Evolutionary conservation across 305 asterid genomes (phyloP).

Genomic region (Fraxinus angustifolia): DNA sequence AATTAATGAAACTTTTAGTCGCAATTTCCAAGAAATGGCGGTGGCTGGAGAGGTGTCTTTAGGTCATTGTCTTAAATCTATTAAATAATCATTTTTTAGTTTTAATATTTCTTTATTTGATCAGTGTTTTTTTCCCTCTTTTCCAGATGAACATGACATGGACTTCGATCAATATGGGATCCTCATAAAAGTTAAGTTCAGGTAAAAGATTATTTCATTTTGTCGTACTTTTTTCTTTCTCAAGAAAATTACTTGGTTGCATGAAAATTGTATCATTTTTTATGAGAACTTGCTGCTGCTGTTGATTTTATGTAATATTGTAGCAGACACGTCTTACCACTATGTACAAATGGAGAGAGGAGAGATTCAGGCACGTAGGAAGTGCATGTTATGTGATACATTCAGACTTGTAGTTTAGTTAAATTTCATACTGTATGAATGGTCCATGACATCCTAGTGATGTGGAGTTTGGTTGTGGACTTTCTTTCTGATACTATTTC

Average conservation of each 20-base stretch:
- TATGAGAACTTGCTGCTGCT: neutral
- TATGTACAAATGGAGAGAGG: neutral
- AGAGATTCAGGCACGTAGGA: neutral
- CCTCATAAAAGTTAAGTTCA: slow-evolving; percentile 94
- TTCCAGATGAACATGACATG: slow-evolving; percentile 74
- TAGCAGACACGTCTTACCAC: neutral
- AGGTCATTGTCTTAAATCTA: slow-evolving; percentile 42
- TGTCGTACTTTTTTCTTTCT: neutral
- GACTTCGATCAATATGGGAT: slow-evolving; percentile 89
- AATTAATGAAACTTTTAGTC: slow-evolving; percentile 82
- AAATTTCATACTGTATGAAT: neutral
- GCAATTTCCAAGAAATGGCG: slow-evolving; percentile 96
- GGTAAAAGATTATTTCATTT: slow-evolving; percentile 39
- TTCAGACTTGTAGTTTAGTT: slow-evolving; percentile 2
- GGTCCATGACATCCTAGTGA: neutral
- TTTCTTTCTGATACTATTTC: neutral
- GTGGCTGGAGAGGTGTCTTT: slow-evolving; percentile 96
- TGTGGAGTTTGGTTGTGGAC: neutral
- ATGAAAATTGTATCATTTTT: neutral
- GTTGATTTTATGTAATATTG: neutral
- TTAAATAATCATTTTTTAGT: slow-evolving; percentile 14
- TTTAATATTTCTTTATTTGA: slow-evolving; percentile 25
- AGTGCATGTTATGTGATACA: slow-evolving; percentile 11
- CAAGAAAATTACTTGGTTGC: neutral
- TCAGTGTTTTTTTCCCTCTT: slow-evolving; percentile 8